phyloP scores from a whole-genome alignment of 257 asterid genomes.

The Mentha longifolia region DNA sequence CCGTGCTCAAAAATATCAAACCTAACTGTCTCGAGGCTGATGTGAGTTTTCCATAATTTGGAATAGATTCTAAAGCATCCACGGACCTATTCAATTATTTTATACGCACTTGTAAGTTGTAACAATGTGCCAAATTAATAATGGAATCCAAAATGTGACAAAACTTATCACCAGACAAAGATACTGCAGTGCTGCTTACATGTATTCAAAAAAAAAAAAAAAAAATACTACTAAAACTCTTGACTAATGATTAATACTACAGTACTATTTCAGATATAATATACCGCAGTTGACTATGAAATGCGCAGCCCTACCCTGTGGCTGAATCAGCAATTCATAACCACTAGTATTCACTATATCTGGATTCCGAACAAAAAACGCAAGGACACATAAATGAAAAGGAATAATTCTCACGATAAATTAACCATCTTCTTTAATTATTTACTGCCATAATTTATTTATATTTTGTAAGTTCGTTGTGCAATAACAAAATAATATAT shows the following conservation, averaged over 20 bases:
- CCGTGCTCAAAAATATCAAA: slow-evolving; percentile 22
- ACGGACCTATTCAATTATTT: slow-evolving; percentile 6
- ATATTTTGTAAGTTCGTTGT: no score
- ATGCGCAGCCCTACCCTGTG: not conserved
- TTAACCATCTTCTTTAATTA: not conserved
- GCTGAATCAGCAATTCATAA: no score
- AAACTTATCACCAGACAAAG: slow-evolving; percentile 41
- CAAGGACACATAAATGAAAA: not conserved
- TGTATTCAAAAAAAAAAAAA: not conserved
- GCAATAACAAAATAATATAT: no score
- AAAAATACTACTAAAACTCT: slow-evolving; percentile 13
- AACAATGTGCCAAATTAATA: slow-evolving; percentile 24
- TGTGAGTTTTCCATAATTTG: slow-evolving; percentile 15
- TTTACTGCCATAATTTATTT: no score
- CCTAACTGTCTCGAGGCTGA: slow-evolving; percentile 37
- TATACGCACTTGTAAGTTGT: no score
- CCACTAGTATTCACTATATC: no score
- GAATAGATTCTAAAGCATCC: slow-evolving; percentile 26
- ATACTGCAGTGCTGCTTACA: slow-evolving; percentile 16
- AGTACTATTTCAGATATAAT: not conserved
- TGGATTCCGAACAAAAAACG: not conserved
- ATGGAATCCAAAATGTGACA: slow-evolving; percentile 22
- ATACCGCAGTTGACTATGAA: not conserved
- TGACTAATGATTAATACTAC: no score
- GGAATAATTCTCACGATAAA: not conserved